Evolutionary conservation across 179 eudicot genomes (phyloP).

Genomic region (Nepenthes alata): DNA sequence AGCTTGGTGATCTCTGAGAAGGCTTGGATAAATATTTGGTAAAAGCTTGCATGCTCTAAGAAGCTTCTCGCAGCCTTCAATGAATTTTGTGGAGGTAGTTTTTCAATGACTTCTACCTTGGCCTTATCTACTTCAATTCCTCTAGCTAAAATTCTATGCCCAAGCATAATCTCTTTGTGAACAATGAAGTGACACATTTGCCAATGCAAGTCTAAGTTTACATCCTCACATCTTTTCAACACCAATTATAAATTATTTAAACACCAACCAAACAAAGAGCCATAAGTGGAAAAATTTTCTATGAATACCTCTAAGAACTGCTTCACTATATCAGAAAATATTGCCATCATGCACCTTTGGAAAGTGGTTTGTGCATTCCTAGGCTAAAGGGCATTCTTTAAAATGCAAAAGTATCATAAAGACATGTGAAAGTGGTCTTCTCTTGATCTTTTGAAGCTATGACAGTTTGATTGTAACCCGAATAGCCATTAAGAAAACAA

Average conservation of each 20-base stretch:
- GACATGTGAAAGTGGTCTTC: neutral
- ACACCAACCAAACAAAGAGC: neutral
- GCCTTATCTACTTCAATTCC: conserved; percentile 1
- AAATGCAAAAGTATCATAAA: neutral
- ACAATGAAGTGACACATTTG: neutral
- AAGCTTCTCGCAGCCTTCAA: neutral
- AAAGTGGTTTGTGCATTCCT: neutral
- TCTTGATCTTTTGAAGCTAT: neutral
- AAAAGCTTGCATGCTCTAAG: neutral
- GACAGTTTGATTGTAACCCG: neutral
- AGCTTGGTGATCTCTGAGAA: neutral
- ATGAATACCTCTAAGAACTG: neutral
- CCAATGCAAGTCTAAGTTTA: neutral
- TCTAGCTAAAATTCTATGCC: neutral
- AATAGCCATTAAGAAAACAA: neutral
- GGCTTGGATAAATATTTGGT: neutral
- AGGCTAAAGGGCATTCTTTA: neutral
- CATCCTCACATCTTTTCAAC: neutral
- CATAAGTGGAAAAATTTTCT: conserved; percentile 2
- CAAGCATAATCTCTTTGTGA: neutral
- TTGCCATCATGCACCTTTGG: neutral
- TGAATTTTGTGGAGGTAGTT: neutral
- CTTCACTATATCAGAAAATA: neutral
- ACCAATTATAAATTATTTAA: neutral
- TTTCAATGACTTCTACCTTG: neutral